Evolutionary conservation across 306 rosid genomes (phyloP).

Genomic region (Sicyos edulis): DNA sequence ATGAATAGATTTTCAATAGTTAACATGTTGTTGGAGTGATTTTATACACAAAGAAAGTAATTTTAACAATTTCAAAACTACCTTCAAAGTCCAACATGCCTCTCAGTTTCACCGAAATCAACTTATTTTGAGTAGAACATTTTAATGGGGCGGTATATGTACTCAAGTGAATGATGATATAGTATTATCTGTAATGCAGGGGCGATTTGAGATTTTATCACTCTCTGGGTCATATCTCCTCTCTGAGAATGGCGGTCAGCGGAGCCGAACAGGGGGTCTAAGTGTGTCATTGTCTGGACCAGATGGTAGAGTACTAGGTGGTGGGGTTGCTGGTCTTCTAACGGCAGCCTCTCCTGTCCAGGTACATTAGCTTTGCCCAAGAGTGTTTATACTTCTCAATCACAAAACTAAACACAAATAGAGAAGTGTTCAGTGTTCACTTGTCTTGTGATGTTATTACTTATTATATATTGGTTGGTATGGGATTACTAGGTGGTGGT

Average conservation of each 20-base stretch:
- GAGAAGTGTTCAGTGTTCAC: too few relatives aligned
- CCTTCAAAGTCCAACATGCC: too few relatives aligned
- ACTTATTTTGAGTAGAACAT: too few relatives aligned
- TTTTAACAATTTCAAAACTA: too few relatives aligned
- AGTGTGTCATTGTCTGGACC: slow-evolving; percentile 58
- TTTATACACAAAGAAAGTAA: too few relatives aligned
- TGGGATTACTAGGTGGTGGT: slow-evolving; percentile 43
- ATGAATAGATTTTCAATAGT: too few relatives aligned
- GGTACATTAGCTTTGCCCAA: slow-evolving; percentile 27
- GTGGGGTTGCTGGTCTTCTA: slow-evolving; percentile 54
- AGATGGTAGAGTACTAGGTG: slow-evolving; percentile 66
- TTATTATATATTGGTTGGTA: not conserved
- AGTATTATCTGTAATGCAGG: slow-evolving; percentile 37
- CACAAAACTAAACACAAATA: not conserved
- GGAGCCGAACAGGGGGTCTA: slow-evolving; percentile 46
- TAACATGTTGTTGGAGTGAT: too few relatives aligned
- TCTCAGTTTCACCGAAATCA: too few relatives aligned
- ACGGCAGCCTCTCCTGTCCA: slow-evolving; percentile 73
- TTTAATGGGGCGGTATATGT: too few relatives aligned
- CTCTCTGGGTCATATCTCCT: slow-evolving; percentile 53
- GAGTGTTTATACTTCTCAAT: not conserved
- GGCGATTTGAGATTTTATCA: slow-evolving; percentile 58
- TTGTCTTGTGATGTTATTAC: not conserved
- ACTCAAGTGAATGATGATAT: too few relatives aligned
- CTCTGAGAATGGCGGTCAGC: slow-evolving; percentile 35